phyloP scores from a whole-genome alignment of 75 land plant species.

The Pseudotsuga menziesii region DNA sequence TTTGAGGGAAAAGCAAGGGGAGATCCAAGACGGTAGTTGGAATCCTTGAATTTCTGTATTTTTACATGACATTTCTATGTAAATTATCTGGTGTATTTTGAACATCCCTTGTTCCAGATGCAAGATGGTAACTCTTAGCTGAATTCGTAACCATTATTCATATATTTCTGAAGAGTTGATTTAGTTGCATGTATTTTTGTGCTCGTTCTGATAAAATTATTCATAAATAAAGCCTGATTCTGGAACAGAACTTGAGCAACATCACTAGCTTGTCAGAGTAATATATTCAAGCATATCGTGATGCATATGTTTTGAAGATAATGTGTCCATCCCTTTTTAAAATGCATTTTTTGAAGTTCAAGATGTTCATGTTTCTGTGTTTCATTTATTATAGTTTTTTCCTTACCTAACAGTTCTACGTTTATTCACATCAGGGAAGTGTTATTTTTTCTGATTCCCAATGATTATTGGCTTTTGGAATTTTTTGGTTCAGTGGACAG shows the following conservation, averaged over 20 bases:
- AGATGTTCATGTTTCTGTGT: neutral
- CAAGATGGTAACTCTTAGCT: neutral
- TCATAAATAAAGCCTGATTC: neutral
- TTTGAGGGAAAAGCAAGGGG: slow-evolving; percentile 73
- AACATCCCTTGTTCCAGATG: neutral
- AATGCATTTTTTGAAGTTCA: neutral
- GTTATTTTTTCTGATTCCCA: no score
- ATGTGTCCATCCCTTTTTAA: neutral
- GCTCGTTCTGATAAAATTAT: neutral
- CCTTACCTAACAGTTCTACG: no score
- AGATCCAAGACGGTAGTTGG: slow-evolving; percentile 46
- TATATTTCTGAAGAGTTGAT: no score
- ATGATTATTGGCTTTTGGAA: no score
- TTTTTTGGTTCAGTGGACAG: no score
- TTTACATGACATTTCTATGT: slow-evolving; percentile 1
- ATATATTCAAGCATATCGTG: neutral
- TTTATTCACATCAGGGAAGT: no score
- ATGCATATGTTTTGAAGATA: neutral
- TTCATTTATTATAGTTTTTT: neutral
- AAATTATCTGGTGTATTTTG: slow-evolving; percentile 1
- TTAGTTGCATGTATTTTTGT: neutral
- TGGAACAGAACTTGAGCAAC: neutral
- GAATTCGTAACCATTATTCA: neutral
- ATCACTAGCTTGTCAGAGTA: neutral
- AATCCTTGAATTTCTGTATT: neutral